Percentiles rank a stretch among this genome's conserved stretches.
These are phyloP conservation scores for Barnettozyma pratensis DNA, from an alignment of 805 yeast species.

Conservation along the genomic window DNA sequence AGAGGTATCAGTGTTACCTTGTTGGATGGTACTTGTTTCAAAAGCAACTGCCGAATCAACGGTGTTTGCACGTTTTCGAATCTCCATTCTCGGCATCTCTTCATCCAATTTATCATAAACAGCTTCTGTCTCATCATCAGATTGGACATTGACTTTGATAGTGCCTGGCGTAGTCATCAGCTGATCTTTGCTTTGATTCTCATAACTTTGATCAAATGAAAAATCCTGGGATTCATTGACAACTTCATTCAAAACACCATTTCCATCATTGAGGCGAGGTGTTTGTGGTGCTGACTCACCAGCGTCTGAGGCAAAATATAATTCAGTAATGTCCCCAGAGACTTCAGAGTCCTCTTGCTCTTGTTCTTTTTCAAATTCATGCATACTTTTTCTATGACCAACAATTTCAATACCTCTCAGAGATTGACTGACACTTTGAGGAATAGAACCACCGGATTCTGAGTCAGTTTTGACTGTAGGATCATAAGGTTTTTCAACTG, in stretches of 20 bases:
- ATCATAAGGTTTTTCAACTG: background rate
- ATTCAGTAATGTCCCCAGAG: constrained; percentile 24
- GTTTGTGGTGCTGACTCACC: background rate
- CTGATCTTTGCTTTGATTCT: constrained; percentile 6
- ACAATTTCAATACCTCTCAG: constrained; percentile 27
- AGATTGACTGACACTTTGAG: constrained; percentile 8
- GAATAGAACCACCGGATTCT: background rate
- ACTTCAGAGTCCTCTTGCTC: constrained; percentile 13
- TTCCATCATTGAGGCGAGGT: background rate
- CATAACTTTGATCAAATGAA: constrained; percentile 18
- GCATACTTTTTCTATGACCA: constrained; percentile 26
- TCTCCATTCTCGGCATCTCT: constrained; percentile 7
- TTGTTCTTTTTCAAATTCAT: constrained; percentile 18
- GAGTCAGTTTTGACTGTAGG: background rate
- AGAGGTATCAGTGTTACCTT: constrained; percentile 19
- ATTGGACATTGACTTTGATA: constrained; percentile 4
- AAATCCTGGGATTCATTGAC: constrained; percentile 12
- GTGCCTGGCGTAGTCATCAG: constrained; percentile 9
- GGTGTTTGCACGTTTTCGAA: constrained; percentile 22
- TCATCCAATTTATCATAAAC: constrained; percentile 16
- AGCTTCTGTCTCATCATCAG: constrained; percentile 19
- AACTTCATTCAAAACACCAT: background rate
- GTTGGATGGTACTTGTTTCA: constrained; percentile 15
- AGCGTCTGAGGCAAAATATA: constrained; percentile 13
- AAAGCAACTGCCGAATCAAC: constrained; percentile 28